Percentiles rank a stretch among this genome's conserved stretches.
These are phyloP conservation scores for Trichoderma gamsii DNA, from an alignment of 495 filamentous ascomycete genomes.

Conservation along the genomic window DNA sequence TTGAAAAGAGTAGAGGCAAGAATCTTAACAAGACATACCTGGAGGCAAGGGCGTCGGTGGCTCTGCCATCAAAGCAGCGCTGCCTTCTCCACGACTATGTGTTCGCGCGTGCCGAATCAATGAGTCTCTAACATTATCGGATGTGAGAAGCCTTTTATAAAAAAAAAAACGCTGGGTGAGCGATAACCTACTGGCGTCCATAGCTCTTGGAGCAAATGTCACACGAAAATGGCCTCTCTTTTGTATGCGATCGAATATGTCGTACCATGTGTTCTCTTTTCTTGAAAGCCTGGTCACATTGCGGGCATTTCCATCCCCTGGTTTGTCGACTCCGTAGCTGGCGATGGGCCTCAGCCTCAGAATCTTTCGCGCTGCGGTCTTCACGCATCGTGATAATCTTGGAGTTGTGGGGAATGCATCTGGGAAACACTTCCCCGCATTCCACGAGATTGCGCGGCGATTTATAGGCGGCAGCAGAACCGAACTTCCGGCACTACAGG, in stretches of 20 bases:
- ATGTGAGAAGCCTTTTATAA: background rate
- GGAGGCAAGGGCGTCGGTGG: too few species aligned
- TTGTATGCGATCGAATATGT: constrained; percentile 53
- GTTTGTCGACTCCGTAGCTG: background rate
- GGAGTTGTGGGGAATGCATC: background rate
- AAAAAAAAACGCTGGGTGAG: background rate
- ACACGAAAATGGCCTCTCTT: constrained; percentile 41
- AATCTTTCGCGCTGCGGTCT: background rate
- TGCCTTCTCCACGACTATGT: background rate
- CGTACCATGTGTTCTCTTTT: constrained; percentile 50
- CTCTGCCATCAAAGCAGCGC: background rate
- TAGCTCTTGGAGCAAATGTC: constrained; percentile 9
- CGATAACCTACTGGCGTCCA: background rate
- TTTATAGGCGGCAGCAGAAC: background rate
- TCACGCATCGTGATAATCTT: background rate
- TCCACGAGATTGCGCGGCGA: too few species aligned
- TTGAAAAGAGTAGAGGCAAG: too few species aligned
- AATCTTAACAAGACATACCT: background rate
- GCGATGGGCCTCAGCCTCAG: background rate
- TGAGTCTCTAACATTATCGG: background rate
- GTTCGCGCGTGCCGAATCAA: background rate
- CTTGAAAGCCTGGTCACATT: constrained; percentile 48
- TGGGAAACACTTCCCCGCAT: background rate
- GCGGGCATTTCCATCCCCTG: constrained; percentile 30
- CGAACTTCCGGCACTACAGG: background rate